A percentile compares a stretch with the other conserved stretches of the same genome.
These are phyloP conservation scores for Capsicum pubescens DNA, from an alignment of 257 asterid genomes.

Conservation along the genomic window DNA sequence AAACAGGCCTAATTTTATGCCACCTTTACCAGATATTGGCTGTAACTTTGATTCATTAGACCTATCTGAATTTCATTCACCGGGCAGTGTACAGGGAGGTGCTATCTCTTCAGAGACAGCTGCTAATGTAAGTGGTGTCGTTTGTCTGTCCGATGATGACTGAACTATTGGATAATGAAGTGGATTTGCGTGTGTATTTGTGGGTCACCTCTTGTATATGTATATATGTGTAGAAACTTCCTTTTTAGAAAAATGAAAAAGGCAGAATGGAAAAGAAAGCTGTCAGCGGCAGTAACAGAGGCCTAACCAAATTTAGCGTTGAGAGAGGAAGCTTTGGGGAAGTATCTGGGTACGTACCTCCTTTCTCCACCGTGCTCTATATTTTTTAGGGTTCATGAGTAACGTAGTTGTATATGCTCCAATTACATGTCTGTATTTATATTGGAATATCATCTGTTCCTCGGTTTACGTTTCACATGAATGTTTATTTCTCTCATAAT, in stretches of 20 bases:
- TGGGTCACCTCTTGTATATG: slow-evolving; percentile 24
- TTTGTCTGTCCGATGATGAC: slow-evolving; percentile 75
- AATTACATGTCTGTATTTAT: not conserved
- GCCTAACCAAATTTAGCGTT: slow-evolving; percentile 27
- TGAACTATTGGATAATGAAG: slow-evolving; percentile 29
- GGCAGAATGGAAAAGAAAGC: slow-evolving; percentile 22
- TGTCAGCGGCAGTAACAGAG: slow-evolving; percentile 12
- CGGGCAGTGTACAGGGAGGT: slow-evolving; percentile 38
- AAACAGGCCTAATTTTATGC: slow-evolving; percentile 28
- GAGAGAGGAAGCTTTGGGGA: slow-evolving; percentile 24
- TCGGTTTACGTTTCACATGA: slow-evolving; percentile 17
- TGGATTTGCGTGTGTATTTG: slow-evolving; percentile 12
- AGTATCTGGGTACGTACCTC: slow-evolving; percentile 23
- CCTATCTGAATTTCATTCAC: slow-evolving; percentile 41
- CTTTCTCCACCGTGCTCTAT: slow-evolving; percentile 5
- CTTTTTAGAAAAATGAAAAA: slow-evolving; percentile 25
- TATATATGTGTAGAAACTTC: slow-evolving; percentile 6
- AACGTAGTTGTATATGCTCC: not conserved
- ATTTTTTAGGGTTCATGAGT: slow-evolving; percentile 6
- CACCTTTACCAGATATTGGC: slow-evolving; percentile 32
- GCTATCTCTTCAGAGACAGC: slow-evolving; percentile 33
- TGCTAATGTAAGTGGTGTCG: slow-evolving; percentile 50
- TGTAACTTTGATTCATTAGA: slow-evolving; percentile 31
- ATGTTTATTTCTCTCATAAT: not conserved
- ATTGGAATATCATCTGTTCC: not conserved